A percentile compares a stretch with the other conserved stretches of the same genome.
Conservation (phyloP, 2,329 filamentous ascomycete genomes). For the Xylariales sp. region DNA sequence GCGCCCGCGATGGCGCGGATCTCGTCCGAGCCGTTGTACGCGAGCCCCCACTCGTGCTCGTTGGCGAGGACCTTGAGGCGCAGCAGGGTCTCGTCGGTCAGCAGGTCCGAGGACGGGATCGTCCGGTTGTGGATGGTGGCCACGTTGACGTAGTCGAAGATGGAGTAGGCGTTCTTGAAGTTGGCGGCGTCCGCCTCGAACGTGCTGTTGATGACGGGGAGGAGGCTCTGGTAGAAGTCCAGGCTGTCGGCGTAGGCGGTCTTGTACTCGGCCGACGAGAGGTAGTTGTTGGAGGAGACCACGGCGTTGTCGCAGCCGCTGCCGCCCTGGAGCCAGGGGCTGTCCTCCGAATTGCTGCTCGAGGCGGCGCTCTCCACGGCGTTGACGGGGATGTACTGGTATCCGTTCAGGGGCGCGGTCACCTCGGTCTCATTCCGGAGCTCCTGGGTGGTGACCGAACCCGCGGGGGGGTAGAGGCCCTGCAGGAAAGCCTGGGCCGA, state of each 20-base stretch:
- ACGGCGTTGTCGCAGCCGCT: conserved; percentile 67
- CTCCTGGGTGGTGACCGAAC: conserved; percentile 64
- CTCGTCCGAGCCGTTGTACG: conserved; percentile 80
- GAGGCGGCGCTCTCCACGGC: conserved; percentile 66
- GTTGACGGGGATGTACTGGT: conserved; percentile 84
- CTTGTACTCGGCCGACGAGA: conserved; percentile 60
- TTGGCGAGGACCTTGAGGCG: conserved; percentile 81
- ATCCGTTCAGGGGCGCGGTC: conserved; percentile 78
- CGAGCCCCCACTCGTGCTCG: conserved; percentile 82
- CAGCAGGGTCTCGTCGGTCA: conserved; percentile 68
- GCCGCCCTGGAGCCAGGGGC: conserved; percentile 68
- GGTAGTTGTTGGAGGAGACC: conserved; percentile 66
- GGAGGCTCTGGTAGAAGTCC: conserved; percentile 67
- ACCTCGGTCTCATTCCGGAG: conserved; percentile 78
- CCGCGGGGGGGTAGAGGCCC: conserved; percentile 85
- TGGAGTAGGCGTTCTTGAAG: conserved; percentile 71
- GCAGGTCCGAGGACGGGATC: conserved; percentile 68
- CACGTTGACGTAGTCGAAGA: conserved; percentile 72
- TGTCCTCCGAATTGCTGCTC: conserved; percentile 65
- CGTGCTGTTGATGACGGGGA: conserved; percentile 66
- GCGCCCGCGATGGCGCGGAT: conserved; percentile 68
- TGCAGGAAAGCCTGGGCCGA: conserved; percentile 86
- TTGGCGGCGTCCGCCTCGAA: conserved; percentile 59
- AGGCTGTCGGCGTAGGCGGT: conserved; percentile 62
- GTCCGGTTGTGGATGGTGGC: conserved; percentile 69